phyloP scores from a whole-genome alignment of 257 asterid genomes.

The Osmanthus fragrans region DNA sequence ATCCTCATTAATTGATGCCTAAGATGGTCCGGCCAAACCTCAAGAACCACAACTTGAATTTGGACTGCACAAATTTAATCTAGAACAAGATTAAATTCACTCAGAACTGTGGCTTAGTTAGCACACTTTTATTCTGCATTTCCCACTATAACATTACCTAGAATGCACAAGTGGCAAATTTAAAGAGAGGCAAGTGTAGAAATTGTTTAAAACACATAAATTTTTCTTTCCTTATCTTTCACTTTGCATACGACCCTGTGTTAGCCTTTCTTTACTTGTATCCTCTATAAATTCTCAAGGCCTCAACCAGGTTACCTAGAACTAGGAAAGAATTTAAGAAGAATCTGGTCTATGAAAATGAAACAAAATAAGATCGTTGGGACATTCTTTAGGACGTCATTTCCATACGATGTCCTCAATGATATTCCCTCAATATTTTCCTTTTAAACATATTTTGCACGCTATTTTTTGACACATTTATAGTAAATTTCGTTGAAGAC shows the following conservation, averaged over 20 bases:
- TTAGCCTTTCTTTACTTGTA: neutral
- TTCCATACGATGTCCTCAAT: too few relatives aligned
- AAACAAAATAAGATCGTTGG: neutral
- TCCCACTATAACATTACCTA: neutral
- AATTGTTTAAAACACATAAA: neutral
- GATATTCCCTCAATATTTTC: too few relatives aligned
- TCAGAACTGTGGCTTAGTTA: neutral
- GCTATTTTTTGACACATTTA: too few relatives aligned
- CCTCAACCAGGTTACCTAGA: neutral
- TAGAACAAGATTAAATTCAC: neutral
- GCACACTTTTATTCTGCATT: neutral
- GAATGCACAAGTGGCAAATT: neutral
- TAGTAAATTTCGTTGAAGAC: neutral
- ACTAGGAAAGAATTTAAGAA: neutral
- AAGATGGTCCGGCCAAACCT: neutral
- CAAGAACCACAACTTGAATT: too few relatives aligned
- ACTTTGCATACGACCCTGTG: neutral
- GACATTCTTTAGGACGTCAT: neutral
- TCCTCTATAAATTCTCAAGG: neutral
- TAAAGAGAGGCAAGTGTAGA: neutral
- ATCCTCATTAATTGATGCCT: too few relatives aligned
- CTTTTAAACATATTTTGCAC: neutral
- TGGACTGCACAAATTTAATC: too few relatives aligned
- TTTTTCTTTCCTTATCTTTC: neutral
- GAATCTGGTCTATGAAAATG: neutral